Base-by-base conservation (phyloP, 148 eudicot species). In the Arbutus unedo region DNA sequence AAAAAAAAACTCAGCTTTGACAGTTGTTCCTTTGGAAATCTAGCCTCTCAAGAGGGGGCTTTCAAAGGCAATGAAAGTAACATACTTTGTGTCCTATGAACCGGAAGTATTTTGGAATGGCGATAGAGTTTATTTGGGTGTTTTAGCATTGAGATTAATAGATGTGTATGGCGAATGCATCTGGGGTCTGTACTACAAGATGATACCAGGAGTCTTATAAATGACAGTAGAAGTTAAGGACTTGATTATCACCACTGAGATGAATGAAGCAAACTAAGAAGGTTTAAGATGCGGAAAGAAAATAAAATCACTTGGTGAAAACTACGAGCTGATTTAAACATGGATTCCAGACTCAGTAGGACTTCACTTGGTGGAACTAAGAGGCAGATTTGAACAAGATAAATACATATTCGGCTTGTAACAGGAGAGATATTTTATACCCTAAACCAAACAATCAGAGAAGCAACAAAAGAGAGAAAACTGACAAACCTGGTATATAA, bases 271-370 rank as follows among this genome's bases (percentile, higher is more conserved):
- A 66, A 66, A 66, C 71, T 66, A 66, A 25, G 31, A 66, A 25
- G 14, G 41, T 9, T 25, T 23, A 66, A 66, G 16, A 25, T 66
- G 44, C 25, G 11, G 10, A 25, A 10, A 25, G 25, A 66, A 66
- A 66, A 31, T 25, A 31, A 60, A 60, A 21, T 60, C 67, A 8
- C 2, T 10, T 8, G 19, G 67, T n/a, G 71, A 41, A 11, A 66
- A 4, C 56, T n/a, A 21, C 56, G 3, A 4, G 7, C 55, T 8
- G 11, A 73, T 73, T 3, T 3, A 48, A 48, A 74, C 54, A 47
- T 74, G 76, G 76, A 72, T 43, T 45, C 23, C 23, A 72, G 76
- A 45, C 50, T 72, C 76, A 72, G 16, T 6, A 43, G 76, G 51
- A 72, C 51, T 66, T 66, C 71, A 43, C 11, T 6, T 7, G 16